phyloP scores from a whole-genome alignment of 2,329 filamentous ascomycete genomes.

The Aspergillus sp. region DNA sequence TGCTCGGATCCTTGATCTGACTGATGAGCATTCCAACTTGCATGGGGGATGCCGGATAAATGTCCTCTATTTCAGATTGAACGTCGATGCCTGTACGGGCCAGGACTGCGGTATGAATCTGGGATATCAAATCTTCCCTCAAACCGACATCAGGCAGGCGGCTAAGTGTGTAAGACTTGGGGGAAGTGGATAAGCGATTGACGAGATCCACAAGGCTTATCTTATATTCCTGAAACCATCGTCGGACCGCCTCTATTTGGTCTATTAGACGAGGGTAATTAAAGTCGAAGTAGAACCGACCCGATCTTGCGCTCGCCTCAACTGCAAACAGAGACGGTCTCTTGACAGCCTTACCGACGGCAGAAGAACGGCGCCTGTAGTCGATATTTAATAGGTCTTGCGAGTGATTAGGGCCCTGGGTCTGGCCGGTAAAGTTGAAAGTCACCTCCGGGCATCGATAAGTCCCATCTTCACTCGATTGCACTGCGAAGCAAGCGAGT shows the following conservation, averaged over 20 bases:
- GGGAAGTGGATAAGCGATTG: no score
- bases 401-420: constrained; percentile 8
- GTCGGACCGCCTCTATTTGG: no score
- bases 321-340: no score
- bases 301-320: no score
- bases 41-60: constrained; percentile 13
- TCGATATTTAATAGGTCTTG: neutral
- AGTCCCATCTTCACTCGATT: neutral
- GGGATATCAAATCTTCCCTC: neutral
- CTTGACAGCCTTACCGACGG: neutral
- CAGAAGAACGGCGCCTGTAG: neutral
- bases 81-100: neutral
- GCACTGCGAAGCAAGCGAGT: constrained; percentile 5
- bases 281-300: no score
- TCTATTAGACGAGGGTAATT: no score
- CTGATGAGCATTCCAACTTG: constrained; percentile 16
- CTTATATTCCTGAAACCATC: no score
- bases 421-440: constrained; percentile 13
- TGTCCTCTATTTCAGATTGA: constrained; percentile 9
- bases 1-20: constrained; percentile 9
- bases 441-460: constrained; percentile 3
- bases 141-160: constrained; percentile 10
- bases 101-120: constrained; percentile 3
- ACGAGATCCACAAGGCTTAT: no score
- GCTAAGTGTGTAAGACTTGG: no score